Percentiles rank a stretch among this genome's conserved stretches.
phyloP scores from a whole-genome alignment of 164 flowering plant genomes.

The Cinnamomum micranthum region DNA sequence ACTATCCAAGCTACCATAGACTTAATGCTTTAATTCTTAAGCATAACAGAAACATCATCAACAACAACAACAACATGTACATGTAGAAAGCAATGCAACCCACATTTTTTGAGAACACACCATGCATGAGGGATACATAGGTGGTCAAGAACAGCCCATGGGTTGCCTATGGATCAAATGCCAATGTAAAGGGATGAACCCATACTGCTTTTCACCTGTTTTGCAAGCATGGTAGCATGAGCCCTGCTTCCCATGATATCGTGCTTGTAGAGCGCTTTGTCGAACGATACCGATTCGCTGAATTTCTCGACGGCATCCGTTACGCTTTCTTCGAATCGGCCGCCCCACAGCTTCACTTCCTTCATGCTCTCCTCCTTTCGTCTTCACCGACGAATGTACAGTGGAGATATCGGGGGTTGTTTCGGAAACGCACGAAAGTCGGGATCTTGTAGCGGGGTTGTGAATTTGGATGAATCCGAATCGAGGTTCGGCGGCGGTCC shows the following conservation, averaged over 20 bases:
- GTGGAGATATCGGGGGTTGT: neutral
- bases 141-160: too few relatives aligned
- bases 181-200: too few relatives aligned
- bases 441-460: too few relatives aligned
- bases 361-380: constrained; percentile 17
- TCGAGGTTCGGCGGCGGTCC: neutral
- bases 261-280: constrained; percentile 78
- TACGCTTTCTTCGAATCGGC: constrained; percentile 85
- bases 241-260: constrained; percentile 90
- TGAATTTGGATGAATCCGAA: too few relatives aligned
- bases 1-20: too few relatives aligned
- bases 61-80: too few relatives aligned
- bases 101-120: too few relatives aligned
- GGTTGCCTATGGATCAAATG: too few relatives aligned
- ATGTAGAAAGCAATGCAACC: too few relatives aligned
- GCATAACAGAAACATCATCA: too few relatives aligned
- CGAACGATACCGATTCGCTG: constrained; percentile 92
- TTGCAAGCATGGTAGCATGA: constrained; percentile 93
- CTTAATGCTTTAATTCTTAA: too few relatives aligned
- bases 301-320: constrained; percentile 89
- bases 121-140: too few relatives aligned
- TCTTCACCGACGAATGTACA: neutral
- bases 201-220: constrained; percentile 43
- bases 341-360: constrained; percentile 94
- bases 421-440: neutral